Base-by-base conservation (phyloP, 192 early-diverging fungal genomes). In the Backusella circina region DNA sequence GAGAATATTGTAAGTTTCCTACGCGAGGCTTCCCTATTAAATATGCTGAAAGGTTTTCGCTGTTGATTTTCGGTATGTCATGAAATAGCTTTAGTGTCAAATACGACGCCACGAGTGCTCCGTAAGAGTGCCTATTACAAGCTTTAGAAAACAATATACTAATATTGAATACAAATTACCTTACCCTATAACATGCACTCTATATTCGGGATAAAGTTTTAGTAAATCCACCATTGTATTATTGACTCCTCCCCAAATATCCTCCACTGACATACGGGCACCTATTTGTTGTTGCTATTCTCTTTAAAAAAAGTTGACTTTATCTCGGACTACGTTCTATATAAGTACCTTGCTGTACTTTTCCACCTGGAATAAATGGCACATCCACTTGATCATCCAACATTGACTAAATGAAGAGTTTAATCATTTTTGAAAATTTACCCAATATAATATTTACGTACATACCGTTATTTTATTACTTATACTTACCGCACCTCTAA, bases 381-480 rank as follows among this genome's bases (percentile, higher is more conserved):
- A 61, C 54, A 61, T 61, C 54, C 54, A 61, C 54, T 61, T 28
- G 23, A 28, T 61, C 54, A 61, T 28, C 13, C 54, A 61, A 61
- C 54, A 26, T 61, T 9, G 54, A 26, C 54, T 61, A 61, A 44
- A 1, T 26, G 5, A 28, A 26, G 3, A 13, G 9, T 8, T 61
- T 61, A 61, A 9, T 26, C 8, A 61, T 28, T 26, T 61, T 3
- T 3, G 54, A 13, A 61, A 26, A 8, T 28, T 16, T 13, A 16
- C 12, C 12, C 26, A 13, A 28, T 28, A 26, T n/a, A 47, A 1
- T 47, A 6, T 47, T 47, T 47, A 61, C 3, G 0, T 66, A 33
- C 65, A n/a, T 67, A 67, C 65, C 28, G 33, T 35, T 67, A 67
- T 18, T 67, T 67, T 67, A 67, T 67, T 67, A 26, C 10, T 31